Conservation (phyloP, 2,329 filamentous ascomycete species). For the Amauroascus niger region DNA sequence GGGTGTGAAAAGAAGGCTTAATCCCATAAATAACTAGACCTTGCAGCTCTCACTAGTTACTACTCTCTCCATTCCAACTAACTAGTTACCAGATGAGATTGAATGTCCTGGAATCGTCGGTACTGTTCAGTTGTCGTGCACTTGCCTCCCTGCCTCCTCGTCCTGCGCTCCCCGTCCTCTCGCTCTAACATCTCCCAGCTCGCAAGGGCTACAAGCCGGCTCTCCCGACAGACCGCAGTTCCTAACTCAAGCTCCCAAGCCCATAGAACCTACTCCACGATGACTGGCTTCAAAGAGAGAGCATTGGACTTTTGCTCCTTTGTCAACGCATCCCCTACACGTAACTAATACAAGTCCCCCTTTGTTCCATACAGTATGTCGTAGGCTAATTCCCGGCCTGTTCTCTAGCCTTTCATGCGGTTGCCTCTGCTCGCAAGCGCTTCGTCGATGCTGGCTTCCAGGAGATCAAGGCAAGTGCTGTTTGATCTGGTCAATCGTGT, state of each 20-base stretch:
- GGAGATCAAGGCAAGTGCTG: constrained; percentile 56
- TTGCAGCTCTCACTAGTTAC: no score
- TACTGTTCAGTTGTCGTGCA: constrained; percentile 1
- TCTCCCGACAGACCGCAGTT: neutral
- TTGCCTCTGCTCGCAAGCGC: constrained; percentile 64
- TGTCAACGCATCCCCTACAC: constrained; percentile 87
- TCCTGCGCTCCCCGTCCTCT: neutral
- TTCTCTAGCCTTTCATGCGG: constrained; percentile 77
- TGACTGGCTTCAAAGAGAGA: constrained; percentile 25
- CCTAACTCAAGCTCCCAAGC: neutral
- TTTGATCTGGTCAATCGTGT: neutral
- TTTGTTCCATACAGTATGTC: neutral
- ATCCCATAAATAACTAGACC: no score
- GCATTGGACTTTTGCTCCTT: constrained; percentile 85
- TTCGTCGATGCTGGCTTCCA: constrained; percentile 77
- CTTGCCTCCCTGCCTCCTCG: neutral
- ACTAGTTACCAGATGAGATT: constrained; percentile 6
- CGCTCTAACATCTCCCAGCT: constrained; percentile 2
- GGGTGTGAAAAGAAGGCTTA: no score
- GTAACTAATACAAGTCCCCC: constrained; percentile 46
- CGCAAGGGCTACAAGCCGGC: neutral
- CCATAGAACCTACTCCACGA: constrained; percentile 19
- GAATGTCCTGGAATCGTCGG: constrained; percentile 5
- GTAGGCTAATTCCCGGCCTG: constrained; percentile 17
- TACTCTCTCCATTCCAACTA: no score